These are phyloP conservation scores for Dentipellis sp. DNA, from an alignment of 768 basidiomycete genomes.

Conservation along the genomic window DNA sequence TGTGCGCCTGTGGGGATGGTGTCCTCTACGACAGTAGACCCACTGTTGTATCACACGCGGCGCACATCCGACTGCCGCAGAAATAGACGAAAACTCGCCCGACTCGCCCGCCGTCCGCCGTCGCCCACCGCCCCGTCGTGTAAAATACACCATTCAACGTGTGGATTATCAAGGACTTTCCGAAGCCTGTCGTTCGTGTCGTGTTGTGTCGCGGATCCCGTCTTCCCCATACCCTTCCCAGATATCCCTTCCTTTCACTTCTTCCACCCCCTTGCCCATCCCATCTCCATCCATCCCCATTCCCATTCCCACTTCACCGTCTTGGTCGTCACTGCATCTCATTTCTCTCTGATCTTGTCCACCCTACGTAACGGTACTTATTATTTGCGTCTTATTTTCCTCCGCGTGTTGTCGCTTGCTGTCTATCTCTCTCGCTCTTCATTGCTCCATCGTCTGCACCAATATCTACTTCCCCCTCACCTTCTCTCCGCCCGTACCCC, in stretches of 20 bases:
- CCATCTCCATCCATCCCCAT: too few relatives aligned
- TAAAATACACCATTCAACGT: not conserved
- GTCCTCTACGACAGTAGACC: not conserved
- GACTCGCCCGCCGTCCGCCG: not conserved
- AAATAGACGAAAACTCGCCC: not conserved
- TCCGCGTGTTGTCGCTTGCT: not conserved
- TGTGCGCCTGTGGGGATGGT: not conserved
- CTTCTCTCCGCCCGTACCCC: not conserved
- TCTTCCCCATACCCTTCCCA: not conserved
- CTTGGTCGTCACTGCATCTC: not conserved
- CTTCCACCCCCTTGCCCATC: too few relatives aligned
- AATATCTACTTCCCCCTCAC: not conserved
- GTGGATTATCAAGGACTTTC: not conserved
- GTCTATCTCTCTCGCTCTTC: not conserved
- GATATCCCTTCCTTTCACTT: not conserved
- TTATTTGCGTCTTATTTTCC: not conserved
- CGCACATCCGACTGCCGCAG: not conserved
- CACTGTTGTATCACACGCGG: not conserved
- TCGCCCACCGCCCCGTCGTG: not conserved
- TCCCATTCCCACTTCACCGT: not conserved
- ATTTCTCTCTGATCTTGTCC: not conserved
- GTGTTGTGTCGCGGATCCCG: not conserved
- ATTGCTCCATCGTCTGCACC: not conserved
- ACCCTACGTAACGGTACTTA: not conserved
- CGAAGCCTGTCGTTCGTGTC: not conserved